A percentile compares a stretch with the other conserved stretches of the same genome.
Conservation (phyloP, 1,139 yeast species). For the Magnusiomyces suaveolens region DNA sequence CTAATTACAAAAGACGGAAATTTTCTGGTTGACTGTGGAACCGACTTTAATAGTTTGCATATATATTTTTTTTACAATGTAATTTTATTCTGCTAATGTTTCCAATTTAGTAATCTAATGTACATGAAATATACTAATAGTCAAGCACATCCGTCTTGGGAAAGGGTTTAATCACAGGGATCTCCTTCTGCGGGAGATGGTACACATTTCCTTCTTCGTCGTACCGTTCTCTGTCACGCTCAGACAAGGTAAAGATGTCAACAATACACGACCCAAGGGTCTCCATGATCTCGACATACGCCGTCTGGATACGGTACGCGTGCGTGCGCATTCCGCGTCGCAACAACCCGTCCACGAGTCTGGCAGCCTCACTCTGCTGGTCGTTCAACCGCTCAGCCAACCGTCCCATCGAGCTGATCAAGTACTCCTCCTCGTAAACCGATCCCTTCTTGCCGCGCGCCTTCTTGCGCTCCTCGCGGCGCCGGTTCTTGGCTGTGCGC, state of each 20-base stretch:
- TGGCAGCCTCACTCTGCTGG: constrained; percentile 64
- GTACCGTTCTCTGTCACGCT: constrained; percentile 75
- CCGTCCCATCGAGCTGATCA: constrained; percentile 79
- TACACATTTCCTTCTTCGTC: constrained; percentile 85
- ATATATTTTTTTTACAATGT: too few species aligned
- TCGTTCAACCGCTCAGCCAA: constrained; percentile 70
- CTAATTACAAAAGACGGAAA: background rate
- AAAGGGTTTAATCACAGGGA: constrained; percentile 20
- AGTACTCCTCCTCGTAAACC: constrained; percentile 91
- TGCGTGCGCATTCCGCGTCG: constrained; percentile 66
- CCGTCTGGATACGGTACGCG: constrained; percentile 72
- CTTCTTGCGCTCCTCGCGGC: constrained; percentile 89
- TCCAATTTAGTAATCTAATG: background rate
- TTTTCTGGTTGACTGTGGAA: background rate
- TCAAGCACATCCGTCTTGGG: constrained; percentile 11
- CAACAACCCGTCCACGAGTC: constrained; percentile 63
- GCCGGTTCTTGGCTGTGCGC: constrained; percentile 78
- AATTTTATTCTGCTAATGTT: too few species aligned
- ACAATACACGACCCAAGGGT: constrained; percentile 49
- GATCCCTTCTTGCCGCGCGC: constrained; percentile 98
- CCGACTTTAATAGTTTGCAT: too few species aligned
- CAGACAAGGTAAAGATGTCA: constrained; percentile 66
- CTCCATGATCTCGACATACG: constrained; percentile 48
- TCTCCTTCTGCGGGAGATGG: constrained; percentile 19
- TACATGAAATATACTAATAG: too few species aligned